These are phyloP conservation scores for Takashimella tepidaria DNA, from an alignment of 1,284 basidiomycete genomes.

Conservation along the genomic window DNA sequence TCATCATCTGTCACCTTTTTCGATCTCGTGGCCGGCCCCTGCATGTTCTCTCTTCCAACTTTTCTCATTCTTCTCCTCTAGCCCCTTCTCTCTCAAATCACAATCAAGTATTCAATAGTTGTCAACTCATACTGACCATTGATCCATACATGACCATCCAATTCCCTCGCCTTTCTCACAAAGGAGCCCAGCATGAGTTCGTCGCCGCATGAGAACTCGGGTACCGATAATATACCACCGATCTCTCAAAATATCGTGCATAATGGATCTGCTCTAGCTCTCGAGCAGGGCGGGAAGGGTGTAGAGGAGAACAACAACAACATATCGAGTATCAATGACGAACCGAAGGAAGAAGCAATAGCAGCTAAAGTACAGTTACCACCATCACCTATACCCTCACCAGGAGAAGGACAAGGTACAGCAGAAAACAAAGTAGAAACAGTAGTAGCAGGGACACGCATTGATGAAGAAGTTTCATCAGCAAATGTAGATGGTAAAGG, in stretches of 20 bases:
- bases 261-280: background rate
- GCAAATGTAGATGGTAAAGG: too few species aligned
- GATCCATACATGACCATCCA: background rate
- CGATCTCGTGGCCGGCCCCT: too few species aligned
- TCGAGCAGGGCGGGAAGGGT: background rate
- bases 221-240: slow-evolving; percentile 2
- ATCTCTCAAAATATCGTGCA: background rate
- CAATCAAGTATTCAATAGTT: background rate
- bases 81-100: background rate
- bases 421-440: too few species aligned
- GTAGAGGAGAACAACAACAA: background rate
- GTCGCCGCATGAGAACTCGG: slow-evolving; percentile 10
- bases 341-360: too few species aligned
- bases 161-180: background rate
- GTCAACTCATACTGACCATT: background rate
- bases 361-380: too few species aligned
- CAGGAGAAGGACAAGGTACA: too few species aligned
- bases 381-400: too few species aligned
- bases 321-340: too few species aligned
- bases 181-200: slow-evolving; percentile 19
- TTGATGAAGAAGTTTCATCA: too few species aligned
- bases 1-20: background rate
- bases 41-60: background rate
- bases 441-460: too few species aligned
- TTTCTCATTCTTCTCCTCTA: background rate